Conservation (phyloP, 2,329 filamentous ascomycete species). For the Diaporthe australafricana region DNA sequence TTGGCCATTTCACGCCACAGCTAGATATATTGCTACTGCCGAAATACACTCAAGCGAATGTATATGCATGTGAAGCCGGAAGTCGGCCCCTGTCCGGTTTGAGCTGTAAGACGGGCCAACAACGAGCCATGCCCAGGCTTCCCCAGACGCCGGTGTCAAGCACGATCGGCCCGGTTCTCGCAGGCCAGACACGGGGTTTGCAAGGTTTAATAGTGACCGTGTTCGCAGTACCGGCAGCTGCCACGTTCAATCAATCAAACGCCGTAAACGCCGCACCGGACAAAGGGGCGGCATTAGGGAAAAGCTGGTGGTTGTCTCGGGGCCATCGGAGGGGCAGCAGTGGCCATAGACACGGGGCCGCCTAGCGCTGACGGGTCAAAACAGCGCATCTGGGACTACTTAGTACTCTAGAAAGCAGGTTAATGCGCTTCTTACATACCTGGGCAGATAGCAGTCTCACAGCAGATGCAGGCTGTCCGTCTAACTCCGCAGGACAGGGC, state of each 20-base stretch:
- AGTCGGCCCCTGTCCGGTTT: slow-evolving; percentile 1
- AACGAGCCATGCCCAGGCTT: slow-evolving; percentile 4
- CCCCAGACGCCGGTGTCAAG: slow-evolving; percentile 1
- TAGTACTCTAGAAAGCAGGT: background rate
- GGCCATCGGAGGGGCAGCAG: background rate
- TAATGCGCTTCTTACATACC: slow-evolving; percentile 2
- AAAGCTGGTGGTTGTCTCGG: background rate
- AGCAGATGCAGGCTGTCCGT: background rate
- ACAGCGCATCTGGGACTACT: background rate
- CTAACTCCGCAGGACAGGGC: background rate
- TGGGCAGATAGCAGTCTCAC: no score
- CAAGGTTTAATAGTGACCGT: background rate
- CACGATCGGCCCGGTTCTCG: slow-evolving; percentile 24
- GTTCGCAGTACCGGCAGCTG: background rate
- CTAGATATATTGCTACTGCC: background rate
- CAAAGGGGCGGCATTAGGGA: background rate
- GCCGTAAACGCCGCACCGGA: background rate
- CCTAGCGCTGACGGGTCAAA: slow-evolving; percentile 7
- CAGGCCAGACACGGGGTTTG: background rate
- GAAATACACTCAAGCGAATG: background rate
- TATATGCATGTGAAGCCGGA: slow-evolving; percentile 15
- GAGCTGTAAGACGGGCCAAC: slow-evolving; percentile 31
- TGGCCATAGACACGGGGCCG: background rate
- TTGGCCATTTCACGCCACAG: background rate
- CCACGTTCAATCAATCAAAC: background rate